A percentile compares a stretch with the other conserved stretches of the same genome.
Conservation (phyloP, 2,329 filamentous ascomycete species). For the Venturia aucupariae region DNA sequence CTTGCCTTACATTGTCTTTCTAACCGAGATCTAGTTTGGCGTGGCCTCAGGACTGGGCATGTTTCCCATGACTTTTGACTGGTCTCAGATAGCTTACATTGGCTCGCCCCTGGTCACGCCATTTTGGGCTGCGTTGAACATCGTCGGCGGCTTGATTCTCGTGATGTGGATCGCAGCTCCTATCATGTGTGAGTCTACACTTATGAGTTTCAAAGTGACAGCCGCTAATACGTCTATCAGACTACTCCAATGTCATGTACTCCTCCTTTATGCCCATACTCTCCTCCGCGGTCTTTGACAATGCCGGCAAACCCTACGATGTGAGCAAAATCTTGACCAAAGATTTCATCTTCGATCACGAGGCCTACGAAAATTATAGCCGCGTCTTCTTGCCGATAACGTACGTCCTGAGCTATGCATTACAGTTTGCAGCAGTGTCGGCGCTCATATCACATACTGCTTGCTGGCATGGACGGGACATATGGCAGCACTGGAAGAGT, state of each 20-base stretch:
- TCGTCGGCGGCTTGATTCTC: conserved; percentile 67
- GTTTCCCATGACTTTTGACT: conserved; percentile 82
- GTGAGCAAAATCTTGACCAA: conserved; percentile 69
- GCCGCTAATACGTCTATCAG: conserved; percentile 20
- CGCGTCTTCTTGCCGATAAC: conserved; percentile 79
- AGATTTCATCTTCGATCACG: conserved; percentile 68
- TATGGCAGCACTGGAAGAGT: conserved; percentile 65
- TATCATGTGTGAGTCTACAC: conserved; percentile 46
- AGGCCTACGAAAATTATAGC: conserved; percentile 72
- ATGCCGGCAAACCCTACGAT: conserved; percentile 69
- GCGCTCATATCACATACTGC: conserved; percentile 71
- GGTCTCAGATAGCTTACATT: conserved; percentile 82
- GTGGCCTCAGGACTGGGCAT: conserved; percentile 76
- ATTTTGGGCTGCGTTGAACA: conserved; percentile 80
- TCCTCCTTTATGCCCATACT: conserved; percentile 81
- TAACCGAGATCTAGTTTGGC: conserved; percentile 47
- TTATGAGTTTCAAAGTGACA: not conserved
- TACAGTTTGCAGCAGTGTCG: conserved; percentile 76
- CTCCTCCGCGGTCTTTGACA: conserved; percentile 78
- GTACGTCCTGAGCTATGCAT: conserved; percentile 76
- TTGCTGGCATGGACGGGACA: conserved; percentile 79
- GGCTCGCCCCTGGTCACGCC: conserved; percentile 76
- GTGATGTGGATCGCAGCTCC: conserved; percentile 82
- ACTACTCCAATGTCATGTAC: conserved; percentile 71
- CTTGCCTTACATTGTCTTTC: not conserved